A percentile compares a stretch with the other conserved stretches of the same genome.
These are phyloP conservation scores for Tuber aestivum DNA, from an alignment of 495 filamentous ascomycete genomes.

Conservation along the genomic window DNA sequence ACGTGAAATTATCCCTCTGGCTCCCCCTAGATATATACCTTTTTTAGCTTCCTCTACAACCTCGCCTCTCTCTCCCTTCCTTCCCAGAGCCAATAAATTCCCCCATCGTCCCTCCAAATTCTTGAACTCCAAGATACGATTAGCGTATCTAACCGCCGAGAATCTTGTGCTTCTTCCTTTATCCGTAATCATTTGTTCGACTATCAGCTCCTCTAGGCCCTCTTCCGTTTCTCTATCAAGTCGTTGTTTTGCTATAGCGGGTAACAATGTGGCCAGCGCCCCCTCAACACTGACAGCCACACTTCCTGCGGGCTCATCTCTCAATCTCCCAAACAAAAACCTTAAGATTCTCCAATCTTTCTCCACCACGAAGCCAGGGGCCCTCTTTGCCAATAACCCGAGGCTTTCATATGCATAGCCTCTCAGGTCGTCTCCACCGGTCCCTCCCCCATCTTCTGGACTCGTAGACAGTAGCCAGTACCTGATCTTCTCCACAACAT, in stretches of 20 bases:
- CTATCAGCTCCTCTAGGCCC: slow-evolving; percentile 51
- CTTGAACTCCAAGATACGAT: slow-evolving; percentile 73
- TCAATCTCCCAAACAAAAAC: slow-evolving; percentile 67
- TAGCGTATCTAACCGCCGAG: slow-evolving; percentile 80
- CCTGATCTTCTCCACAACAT: slow-evolving; percentile 63
- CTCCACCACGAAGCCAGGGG: slow-evolving; percentile 49
- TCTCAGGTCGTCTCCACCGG: slow-evolving; percentile 49
- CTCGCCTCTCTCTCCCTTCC: slow-evolving; percentile 63
- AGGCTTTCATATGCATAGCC: slow-evolving; percentile 77
- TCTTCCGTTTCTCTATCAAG: slow-evolving; percentile 41
- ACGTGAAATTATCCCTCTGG: not conserved
- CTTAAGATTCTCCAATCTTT: slow-evolving; percentile 51
- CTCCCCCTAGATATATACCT: slow-evolving; percentile 52
- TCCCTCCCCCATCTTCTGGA: slow-evolving; percentile 56
- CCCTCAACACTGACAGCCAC: slow-evolving; percentile 84
- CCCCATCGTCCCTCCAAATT: slow-evolving; percentile 82
- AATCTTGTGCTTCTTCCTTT: slow-evolving; percentile 66
- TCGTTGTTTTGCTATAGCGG: slow-evolving; percentile 45
- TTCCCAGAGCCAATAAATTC: slow-evolving; percentile 70
- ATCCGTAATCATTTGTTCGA: slow-evolving; percentile 59
- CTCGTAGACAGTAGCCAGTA: slow-evolving; percentile 55
- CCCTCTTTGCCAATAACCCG: slow-evolving; percentile 64
- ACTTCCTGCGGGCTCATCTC: slow-evolving; percentile 67
- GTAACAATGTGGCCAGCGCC: slow-evolving; percentile 72
- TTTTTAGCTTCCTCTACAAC: slow-evolving; percentile 84